Evolutionary conservation across 352 stramenopile species (phyloP).

Genomic region (Phytophthora idaei): DNA sequence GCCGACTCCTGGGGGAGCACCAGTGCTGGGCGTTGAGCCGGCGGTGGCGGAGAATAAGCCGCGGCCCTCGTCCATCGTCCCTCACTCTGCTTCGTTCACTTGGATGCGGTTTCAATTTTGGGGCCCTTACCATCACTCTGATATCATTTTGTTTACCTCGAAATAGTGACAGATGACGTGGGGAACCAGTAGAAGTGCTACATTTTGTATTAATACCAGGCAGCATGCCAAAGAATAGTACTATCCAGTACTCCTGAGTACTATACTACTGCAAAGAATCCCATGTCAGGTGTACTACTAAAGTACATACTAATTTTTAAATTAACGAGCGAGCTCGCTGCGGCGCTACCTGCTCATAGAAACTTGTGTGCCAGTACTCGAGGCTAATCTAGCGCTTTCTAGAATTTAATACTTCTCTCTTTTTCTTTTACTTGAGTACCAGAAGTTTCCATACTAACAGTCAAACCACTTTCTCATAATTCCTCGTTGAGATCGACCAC

Average conservation of each 20-base stretch:
- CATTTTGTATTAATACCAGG: too few relatives aligned
- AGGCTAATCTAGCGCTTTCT: too few relatives aligned
- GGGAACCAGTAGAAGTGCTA: not conserved
- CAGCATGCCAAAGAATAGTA: too few relatives aligned
- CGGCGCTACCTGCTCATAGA: too few relatives aligned
- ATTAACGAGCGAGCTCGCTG: too few relatives aligned
- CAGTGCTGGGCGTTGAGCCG: not conserved
- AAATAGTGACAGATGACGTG: slow-evolving; percentile 21
- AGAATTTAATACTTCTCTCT: not conserved
- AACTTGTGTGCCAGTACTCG: too few relatives aligned
- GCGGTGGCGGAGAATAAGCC: slow-evolving; percentile 33
- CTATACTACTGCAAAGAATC: too few relatives aligned
- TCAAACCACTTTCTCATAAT: not conserved
- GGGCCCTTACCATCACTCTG: slow-evolving; percentile 22
- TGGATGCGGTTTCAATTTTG: slow-evolving; percentile 41
- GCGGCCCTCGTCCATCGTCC: slow-evolving; percentile 39
- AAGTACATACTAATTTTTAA: too few relatives aligned
- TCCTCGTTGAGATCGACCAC: not conserved
- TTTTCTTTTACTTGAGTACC: not conserved
- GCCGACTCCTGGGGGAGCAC: not conserved
- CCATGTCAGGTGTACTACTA: too few relatives aligned
- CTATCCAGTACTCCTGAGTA: too few relatives aligned
- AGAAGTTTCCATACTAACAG: not conserved
- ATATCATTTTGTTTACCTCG: slow-evolving; percentile 5
- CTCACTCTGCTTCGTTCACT: slow-evolving; percentile 11